Base-by-base conservation (phyloP, 2,329 filamentous ascomycete species). In the Xylariaceae sp. region DNA sequence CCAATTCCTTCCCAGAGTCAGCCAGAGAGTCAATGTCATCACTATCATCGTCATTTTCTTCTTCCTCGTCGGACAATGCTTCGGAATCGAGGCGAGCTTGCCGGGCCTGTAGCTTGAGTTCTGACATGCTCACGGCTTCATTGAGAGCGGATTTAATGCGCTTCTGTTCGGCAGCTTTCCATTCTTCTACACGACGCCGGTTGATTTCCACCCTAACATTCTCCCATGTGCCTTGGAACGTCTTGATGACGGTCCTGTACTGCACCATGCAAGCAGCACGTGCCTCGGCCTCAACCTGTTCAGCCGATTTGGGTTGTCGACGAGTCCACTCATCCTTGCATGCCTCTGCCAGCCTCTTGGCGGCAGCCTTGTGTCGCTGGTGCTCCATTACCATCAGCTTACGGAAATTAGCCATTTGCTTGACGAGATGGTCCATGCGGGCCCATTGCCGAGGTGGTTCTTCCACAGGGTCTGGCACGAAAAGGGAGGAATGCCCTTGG, bases 351-450 rank as follows among this genome's bases (percentile, higher is more conserved):
- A 95, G 69, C 46, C 82, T 82, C 67, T 90, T 95, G 1, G 92
- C 92, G 2, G 79, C 75, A n/a, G 80, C 75, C 33, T 82, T 82
- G 68, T 97, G 92, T 11, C 85, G 78, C 55, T 82, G 81, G 58
- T 90, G 87, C 66, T 99, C 94, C 49, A 83, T 81, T 2, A 85
- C 70, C 71, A 97, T 81, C 33, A 97, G 75, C 60, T 84, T 87
- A 42, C 89, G 83, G 59, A 97, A 92, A 59, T 91, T 86, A 11
- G 86, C 65, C 51, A 87, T 85, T 53, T 95, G 91, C 42, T 85
- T 85, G 41, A 87, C 76, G 46, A 97, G 77, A 64, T 97, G 89
- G 62, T 97, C 91, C 63, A 83, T 80, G 58, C 95, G 90, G n/a
- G 87, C 84, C 75, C 89, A 97, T 62, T 94, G 89, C 45, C 80